These are phyloP conservation scores for Dictyostelium discoideum DNA, from an alignment of 78 protist genomes.

Conservation along the genomic window DNA sequence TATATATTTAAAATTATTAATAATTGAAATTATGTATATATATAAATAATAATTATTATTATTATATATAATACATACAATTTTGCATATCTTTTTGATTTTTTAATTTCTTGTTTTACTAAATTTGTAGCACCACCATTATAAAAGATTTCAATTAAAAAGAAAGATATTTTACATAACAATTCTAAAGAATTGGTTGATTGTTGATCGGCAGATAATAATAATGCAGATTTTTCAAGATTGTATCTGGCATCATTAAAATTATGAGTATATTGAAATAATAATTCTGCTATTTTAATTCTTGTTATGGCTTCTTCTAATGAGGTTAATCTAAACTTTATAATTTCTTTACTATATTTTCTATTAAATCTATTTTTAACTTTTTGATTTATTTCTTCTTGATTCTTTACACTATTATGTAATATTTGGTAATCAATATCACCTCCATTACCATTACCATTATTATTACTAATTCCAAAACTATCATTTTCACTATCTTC, in stretches of 20 bases:
- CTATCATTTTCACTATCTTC: not conserved
- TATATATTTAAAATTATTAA: not conserved
- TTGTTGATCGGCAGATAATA: constrained; percentile 32
- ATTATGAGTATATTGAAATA: constrained; percentile 30
- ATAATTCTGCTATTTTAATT: constrained; percentile 40
- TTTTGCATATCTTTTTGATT: constrained; percentile 19
- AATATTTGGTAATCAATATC: not conserved
- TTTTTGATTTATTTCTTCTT: not conserved
- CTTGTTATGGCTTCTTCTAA: constrained; percentile 59
- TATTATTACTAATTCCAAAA: not conserved
- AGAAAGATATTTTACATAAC: constrained; percentile 31
- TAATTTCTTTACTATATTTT: not conserved
- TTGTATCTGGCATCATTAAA: constrained; percentile 48
- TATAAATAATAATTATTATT: too few species aligned
- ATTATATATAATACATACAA: constrained; percentile 10
- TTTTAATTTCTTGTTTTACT: constrained; percentile 60
- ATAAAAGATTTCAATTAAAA: constrained; percentile 39
- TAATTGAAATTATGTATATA: too few species aligned
- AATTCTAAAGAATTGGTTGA: constrained; percentile 16
- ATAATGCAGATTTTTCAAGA: constrained; percentile 24
- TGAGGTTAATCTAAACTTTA: not conserved
- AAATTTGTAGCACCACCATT: constrained; percentile 29
- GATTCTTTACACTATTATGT: not conserved
- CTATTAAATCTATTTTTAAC: not conserved
- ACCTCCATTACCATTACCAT: not conserved